phyloP scores from a whole-genome alignment of 1,284 basidiomycete species.

The Fomitopsis schrenkii region DNA sequence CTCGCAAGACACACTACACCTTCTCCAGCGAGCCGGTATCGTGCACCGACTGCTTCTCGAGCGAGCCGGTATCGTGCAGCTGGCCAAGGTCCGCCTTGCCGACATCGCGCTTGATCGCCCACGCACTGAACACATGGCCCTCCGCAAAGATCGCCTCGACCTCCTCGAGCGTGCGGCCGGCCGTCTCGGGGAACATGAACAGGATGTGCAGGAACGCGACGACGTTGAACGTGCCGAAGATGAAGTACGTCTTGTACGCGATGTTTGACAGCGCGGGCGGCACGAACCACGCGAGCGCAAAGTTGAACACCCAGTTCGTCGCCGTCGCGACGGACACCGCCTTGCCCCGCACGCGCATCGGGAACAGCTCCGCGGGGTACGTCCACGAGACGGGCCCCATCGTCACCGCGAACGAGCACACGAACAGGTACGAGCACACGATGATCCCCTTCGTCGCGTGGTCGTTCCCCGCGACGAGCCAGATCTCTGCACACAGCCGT shows the following conservation, averaged over 20 bases:
- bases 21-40: slow-evolving; percentile 1
- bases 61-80: slow-evolving; percentile 19
- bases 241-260: slow-evolving; percentile 54
- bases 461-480: slow-evolving; percentile 58
- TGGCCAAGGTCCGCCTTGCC: slow-evolving; percentile 58
- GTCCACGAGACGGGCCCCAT: slow-evolving; percentile 58
- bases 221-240: slow-evolving; percentile 77
- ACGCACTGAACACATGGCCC: slow-evolving; percentile 68
- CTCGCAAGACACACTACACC: background rate
- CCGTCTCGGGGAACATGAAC: slow-evolving; percentile 76
- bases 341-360: slow-evolving; percentile 69
- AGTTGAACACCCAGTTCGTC: slow-evolving; percentile 71
- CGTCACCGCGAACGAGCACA: slow-evolving; percentile 70
- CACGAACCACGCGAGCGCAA: slow-evolving; percentile 59
- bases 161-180: slow-evolving; percentile 68
- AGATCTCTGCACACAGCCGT: slow-evolving; percentile 31
- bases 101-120: slow-evolving; percentile 58
- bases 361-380: slow-evolving; percentile 46
- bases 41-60: background rate
- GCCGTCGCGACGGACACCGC: slow-evolving; percentile 61
- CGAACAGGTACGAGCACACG: slow-evolving; percentile 72
- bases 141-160: slow-evolving; percentile 71
- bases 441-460: slow-evolving; percentile 65
- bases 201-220: slow-evolving; percentile 64
- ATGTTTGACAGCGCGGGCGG: slow-evolving; percentile 37